Evolutionary conservation across 2,329 filamentous ascomycete species (phyloP).

Genomic region (Fusarium ramigenum): DNA sequence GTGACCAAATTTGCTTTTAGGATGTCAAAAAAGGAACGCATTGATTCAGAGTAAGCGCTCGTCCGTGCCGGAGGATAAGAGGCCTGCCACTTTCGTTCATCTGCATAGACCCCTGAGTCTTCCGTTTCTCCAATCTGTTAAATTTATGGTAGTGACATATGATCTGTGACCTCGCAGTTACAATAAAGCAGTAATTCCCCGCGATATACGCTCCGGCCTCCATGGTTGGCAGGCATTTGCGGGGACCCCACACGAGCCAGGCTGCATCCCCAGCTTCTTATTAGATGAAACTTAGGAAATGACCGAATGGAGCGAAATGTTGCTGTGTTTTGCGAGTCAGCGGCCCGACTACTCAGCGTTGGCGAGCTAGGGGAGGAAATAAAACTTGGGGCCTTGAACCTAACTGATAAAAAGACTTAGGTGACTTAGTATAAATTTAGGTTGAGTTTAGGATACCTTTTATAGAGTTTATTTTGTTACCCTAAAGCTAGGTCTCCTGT

Average conservation of each 20-base stretch:
- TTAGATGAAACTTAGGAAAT: not conserved
- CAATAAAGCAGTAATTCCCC: too few relatives aligned
- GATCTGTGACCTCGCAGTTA: too few relatives aligned
- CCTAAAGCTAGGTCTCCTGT: too few relatives aligned
- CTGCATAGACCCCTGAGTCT: not conserved
- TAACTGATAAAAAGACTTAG: too few relatives aligned
- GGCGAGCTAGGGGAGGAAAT: too few relatives aligned
- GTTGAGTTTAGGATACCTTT: too few relatives aligned
- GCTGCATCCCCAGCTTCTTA: not conserved
- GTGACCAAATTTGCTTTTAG: too few relatives aligned
- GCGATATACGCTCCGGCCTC: not conserved
- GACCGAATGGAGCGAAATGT: not conserved
- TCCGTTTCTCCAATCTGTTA: not conserved
- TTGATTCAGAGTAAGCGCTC: not conserved
- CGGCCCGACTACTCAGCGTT: fast-evolving
- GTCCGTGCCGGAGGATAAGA: fast-evolving
- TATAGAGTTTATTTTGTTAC: too few relatives aligned
- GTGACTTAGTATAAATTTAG: too few relatives aligned
- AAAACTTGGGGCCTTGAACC: too few relatives aligned
- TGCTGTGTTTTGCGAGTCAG: not conserved
- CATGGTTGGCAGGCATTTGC: not conserved
- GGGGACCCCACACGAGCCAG: not conserved
- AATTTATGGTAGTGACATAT: fast-evolving
- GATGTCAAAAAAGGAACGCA: too few relatives aligned
- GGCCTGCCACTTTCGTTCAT: not conserved